Conservation (phyloP, 2,329 filamentous ascomycete genomes). For the Ceratocystis harringtonii region DNA sequence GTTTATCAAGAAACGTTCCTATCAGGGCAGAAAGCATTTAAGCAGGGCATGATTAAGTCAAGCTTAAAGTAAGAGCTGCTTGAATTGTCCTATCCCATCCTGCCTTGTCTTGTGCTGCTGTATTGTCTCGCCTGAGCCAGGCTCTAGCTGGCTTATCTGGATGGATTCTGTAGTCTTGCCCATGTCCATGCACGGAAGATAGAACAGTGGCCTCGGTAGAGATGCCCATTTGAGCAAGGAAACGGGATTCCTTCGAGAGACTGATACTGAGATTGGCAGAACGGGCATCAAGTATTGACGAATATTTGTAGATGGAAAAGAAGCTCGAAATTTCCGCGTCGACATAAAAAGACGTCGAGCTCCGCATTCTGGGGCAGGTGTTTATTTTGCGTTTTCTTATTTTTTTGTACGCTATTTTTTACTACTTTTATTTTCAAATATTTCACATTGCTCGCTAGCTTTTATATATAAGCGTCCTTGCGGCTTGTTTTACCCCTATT, state of each 20-base stretch:
- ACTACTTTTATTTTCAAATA: background rate
- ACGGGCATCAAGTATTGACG: too few species aligned
- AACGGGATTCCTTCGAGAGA: background rate
- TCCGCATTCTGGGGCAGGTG: too few species aligned
- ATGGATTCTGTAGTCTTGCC: too few species aligned
- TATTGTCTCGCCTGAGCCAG: background rate
- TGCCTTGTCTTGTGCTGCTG: background rate
- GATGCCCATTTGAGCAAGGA: background rate
- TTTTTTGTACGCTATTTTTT: background rate
- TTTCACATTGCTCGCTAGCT: too few species aligned
- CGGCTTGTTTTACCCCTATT: too few species aligned
- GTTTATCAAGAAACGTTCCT: background rate
- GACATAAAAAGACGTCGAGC: too few species aligned
- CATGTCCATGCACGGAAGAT: background rate
- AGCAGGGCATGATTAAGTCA: background rate
- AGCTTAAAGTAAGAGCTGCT: background rate
- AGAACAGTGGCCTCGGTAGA: background rate
- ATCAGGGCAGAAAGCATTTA: background rate
- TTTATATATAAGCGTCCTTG: too few species aligned
- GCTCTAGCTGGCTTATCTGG: background rate
- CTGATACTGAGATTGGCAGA: background rate
- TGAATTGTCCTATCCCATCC: background rate
- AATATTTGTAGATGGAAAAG: too few species aligned
- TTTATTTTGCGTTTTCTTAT: background rate
- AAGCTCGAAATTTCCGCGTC: too few species aligned